Conservation (phyloP, 2,329 filamentous ascomycete genomes). For the Teratosphaeria nubilosa region DNA sequence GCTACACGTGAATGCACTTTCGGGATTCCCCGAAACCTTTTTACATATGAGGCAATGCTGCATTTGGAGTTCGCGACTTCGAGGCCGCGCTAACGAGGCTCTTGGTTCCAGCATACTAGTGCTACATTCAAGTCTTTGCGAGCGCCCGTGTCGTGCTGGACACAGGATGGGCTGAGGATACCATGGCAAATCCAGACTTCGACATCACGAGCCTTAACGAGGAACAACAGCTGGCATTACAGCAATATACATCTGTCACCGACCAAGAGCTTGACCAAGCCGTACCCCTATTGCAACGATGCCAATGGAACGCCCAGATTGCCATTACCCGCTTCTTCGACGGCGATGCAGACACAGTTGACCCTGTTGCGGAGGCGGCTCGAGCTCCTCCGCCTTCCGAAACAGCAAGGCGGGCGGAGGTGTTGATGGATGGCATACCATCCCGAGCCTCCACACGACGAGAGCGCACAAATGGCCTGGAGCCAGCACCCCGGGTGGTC, state of each 20-base stretch:
- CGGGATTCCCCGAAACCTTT: background rate
- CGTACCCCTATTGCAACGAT: slow-evolving; percentile 67
- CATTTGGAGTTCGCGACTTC: background rate
- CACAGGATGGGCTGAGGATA: background rate
- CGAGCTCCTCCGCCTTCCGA: slow-evolving; percentile 52
- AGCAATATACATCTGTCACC: slow-evolving; percentile 82
- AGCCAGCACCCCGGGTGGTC: slow-evolving; percentile 73
- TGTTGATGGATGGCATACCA: slow-evolving; percentile 48
- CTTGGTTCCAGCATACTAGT: background rate
- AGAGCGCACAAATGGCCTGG: slow-evolving; percentile 37
- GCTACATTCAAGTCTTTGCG: background rate
- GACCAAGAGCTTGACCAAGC: slow-evolving; percentile 70
- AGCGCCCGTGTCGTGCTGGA: background rate
- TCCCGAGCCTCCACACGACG: slow-evolving; percentile 19
- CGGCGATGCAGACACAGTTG: slow-evolving; percentile 79
- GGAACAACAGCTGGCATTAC: slow-evolving; percentile 57
- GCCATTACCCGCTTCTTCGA: slow-evolving; percentile 97
- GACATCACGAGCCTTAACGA: slow-evolving; percentile 4
- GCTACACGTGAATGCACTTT: background rate
- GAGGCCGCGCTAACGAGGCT: background rate
- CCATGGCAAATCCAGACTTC: background rate
- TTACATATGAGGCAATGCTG: background rate
- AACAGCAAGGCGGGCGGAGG: slow-evolving; percentile 58
- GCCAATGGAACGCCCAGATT: slow-evolving; percentile 96
- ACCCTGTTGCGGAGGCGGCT: slow-evolving; percentile 67